These are phyloP conservation scores for Incumbomyces delicatus DNA, from an alignment of 2,329 filamentous ascomycete species.

Conservation along the genomic window DNA sequence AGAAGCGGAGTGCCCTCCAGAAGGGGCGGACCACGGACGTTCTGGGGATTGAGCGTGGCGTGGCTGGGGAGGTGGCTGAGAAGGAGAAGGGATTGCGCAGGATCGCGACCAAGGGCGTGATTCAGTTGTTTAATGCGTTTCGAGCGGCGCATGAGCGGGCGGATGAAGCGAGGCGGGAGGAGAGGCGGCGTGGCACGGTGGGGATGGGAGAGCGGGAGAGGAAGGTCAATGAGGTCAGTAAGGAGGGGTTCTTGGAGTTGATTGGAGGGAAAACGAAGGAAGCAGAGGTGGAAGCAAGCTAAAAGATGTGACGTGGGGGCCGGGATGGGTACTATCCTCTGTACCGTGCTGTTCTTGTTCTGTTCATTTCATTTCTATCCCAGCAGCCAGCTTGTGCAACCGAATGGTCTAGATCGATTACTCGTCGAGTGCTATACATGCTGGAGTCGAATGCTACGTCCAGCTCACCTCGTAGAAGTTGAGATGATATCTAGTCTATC, in stretches of 20 bases:
- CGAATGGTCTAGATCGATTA: too few species aligned
- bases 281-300: neutral
- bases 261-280: conserved; percentile 48
- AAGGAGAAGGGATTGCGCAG: conserved; percentile 73
- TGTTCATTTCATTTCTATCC: too few species aligned
- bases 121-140: conserved; percentile 94
- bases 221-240: conserved; percentile 89
- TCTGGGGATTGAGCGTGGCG: conserved; percentile 50
- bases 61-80: conserved; percentile 48
- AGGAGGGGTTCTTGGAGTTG: conserved; percentile 89
- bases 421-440: too few species aligned
- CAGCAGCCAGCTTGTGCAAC: too few species aligned
- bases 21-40: conserved; percentile 86
- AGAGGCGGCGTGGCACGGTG: conserved; percentile 62
- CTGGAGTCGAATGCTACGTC: neutral
- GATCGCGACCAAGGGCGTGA: conserved; percentile 84
- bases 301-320: too few species aligned
- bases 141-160: conserved; percentile 85
- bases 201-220: conserved; percentile 74
- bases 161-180: conserved; percentile 58
- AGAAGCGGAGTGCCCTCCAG: conserved; percentile 69
- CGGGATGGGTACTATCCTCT: too few species aligned
- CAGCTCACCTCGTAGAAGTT: neutral
- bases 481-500: neutral
- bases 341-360: too few species aligned